These are phyloP conservation scores for Mollisia scopiformis DNA, from an alignment of 2,329 filamentous ascomycete species.

Conservation along the genomic window DNA sequence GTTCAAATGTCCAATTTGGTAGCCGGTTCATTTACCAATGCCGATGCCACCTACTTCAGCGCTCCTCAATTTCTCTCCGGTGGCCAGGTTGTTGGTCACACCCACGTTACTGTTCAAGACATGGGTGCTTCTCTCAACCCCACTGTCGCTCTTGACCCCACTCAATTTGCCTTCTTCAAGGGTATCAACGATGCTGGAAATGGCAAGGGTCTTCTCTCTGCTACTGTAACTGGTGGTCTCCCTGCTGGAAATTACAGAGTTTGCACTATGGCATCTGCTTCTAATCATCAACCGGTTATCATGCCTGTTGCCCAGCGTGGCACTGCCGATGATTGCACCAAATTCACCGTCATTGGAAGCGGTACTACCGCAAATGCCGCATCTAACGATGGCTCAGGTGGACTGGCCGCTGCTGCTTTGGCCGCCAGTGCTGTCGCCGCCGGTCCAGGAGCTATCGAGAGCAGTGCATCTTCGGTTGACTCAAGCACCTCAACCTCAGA, in stretches of 20 bases:
- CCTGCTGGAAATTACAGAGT: constrained; percentile 46
- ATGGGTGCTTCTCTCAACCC: constrained; percentile 38
- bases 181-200: constrained; percentile 45
- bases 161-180: constrained; percentile 44
- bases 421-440: constrained; percentile 19
- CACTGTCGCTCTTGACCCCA: constrained; percentile 34
- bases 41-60: constrained; percentile 41
- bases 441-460: constrained; percentile 14
- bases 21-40: constrained; percentile 43
- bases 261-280: constrained; percentile 46
- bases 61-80: constrained; percentile 40
- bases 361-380: constrained; percentile 25
- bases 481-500: constrained; percentile 1
- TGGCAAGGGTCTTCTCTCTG: constrained; percentile 41
- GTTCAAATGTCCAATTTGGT: constrained; percentile 40
- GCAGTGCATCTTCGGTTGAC: constrained; percentile 1
- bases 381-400: constrained; percentile 22
- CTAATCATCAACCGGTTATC: constrained; percentile 47
- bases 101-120: constrained; percentile 43
- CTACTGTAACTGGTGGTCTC: constrained; percentile 43
- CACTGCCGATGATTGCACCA: constrained; percentile 47
- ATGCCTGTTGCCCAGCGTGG: constrained; percentile 50
- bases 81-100: constrained; percentile 42
- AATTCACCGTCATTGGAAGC: constrained; percentile 41
- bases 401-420: constrained; percentile 20